Evolutionary conservation across 2,329 filamentous ascomycete species (phyloP).

Genomic region (Alternaria tenuissima): DNA sequence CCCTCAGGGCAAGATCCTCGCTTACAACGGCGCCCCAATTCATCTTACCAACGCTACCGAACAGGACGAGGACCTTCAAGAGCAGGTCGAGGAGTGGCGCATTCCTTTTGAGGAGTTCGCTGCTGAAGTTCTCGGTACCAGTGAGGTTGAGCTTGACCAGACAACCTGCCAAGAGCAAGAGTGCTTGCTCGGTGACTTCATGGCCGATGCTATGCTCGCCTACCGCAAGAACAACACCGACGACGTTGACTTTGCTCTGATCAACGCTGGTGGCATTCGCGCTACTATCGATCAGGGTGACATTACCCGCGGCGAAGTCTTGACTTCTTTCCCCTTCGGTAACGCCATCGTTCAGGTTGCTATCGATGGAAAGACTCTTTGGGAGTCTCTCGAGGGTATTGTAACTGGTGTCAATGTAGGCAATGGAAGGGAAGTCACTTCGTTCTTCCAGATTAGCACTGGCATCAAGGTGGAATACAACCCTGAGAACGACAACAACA

Average conservation of each 20-base stretch:
- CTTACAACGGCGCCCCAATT: slow-evolving; percentile 70
- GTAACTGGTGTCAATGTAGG: slow-evolving; percentile 64
- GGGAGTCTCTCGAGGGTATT: slow-evolving; percentile 67
- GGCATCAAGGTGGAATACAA: slow-evolving; percentile 67
- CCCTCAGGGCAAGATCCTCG: slow-evolving; percentile 65
- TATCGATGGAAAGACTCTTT: slow-evolving; percentile 63
- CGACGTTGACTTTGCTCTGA: slow-evolving; percentile 65
- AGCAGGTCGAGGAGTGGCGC: slow-evolving; percentile 66
- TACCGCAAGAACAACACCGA: slow-evolving; percentile 62
- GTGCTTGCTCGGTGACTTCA: slow-evolving; percentile 58
- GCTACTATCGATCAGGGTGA: slow-evolving; percentile 68
- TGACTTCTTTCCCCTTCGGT: slow-evolving; percentile 72
- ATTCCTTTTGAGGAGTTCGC: slow-evolving; percentile 68
- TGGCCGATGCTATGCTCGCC: slow-evolving; percentile 65
- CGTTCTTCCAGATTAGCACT: slow-evolving; percentile 68
- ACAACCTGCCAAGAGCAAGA: slow-evolving; percentile 65
- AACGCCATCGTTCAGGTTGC: slow-evolving; percentile 69
- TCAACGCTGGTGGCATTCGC: slow-evolving; percentile 71
- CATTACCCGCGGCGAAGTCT: slow-evolving; percentile 69
- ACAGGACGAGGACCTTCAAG: slow-evolving; percentile 65
- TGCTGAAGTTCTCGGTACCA: slow-evolving; percentile 64
- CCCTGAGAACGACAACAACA: slow-evolving; percentile 59
- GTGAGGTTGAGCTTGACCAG: slow-evolving; percentile 66
- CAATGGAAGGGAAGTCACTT: slow-evolving; percentile 63
- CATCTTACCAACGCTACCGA: slow-evolving; percentile 69